Evolutionary conservation across 1,284 basidiomycete genomes (phyloP).

Genomic region (Malassezia sp.): DNA sequence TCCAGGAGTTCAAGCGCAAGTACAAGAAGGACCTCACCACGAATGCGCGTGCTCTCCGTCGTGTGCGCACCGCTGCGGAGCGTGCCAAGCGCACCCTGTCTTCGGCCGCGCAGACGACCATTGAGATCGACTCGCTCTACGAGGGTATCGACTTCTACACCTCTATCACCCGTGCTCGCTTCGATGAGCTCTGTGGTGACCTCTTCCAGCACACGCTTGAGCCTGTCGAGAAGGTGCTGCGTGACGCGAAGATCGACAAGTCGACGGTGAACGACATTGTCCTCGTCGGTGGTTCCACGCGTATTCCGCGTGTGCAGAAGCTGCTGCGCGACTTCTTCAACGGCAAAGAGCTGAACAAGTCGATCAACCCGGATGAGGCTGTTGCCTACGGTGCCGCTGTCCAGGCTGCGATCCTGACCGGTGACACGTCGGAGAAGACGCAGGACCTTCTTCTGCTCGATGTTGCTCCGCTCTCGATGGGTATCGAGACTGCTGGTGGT

Average conservation of each 20-base stretch:
- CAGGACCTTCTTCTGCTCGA: slow-evolving; percentile 94
- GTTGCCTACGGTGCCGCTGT: slow-evolving; percentile 99
- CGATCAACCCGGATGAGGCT: slow-evolving; percentile 98
- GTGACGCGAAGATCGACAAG: slow-evolving; percentile 97
- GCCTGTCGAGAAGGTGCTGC: slow-evolving; percentile 95
- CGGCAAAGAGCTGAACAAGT: slow-evolving; percentile 54
- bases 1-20: slow-evolving; percentile 97
- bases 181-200: slow-evolving; percentile 95
- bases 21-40: slow-evolving; percentile 90
- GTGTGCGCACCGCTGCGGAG: slow-evolving; percentile 93
- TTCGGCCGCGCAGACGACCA: slow-evolving; percentile 87
- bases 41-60: slow-evolving; percentile 89
- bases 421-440: slow-evolving; percentile 95
- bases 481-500: slow-evolving; percentile 96
- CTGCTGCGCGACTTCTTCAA: slow-evolving; percentile 98
- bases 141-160: slow-evolving; percentile 99
- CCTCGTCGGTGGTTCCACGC: slow-evolving; percentile 92
- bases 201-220: slow-evolving; percentile 94
- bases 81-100: slow-evolving; percentile 98
- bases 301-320: slow-evolving; percentile 96
- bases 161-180: slow-evolving; percentile 92
- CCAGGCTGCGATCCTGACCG: slow-evolving; percentile 93
- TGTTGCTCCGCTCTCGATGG: slow-evolving; percentile 87
- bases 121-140: slow-evolving; percentile 95
- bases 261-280: slow-evolving; percentile 79